Percentiles rank a stretch among this genome's conserved stretches.
Conservation (phyloP, 768 basidiomycete genomes). For the Russula ochroleuca region DNA sequence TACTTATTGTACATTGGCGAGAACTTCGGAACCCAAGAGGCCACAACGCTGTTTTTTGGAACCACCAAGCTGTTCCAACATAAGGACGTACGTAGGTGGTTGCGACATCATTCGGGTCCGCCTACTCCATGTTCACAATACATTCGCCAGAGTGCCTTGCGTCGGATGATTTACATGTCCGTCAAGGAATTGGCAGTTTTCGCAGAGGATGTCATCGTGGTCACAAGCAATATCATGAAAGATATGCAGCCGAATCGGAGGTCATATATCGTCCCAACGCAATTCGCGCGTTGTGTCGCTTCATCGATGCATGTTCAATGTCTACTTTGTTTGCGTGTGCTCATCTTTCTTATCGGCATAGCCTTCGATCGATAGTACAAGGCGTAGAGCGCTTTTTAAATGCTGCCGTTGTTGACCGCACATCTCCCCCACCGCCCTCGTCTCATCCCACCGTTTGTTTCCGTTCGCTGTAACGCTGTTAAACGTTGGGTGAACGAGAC, state of each 20-base stretch:
- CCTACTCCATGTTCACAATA: not conserved
- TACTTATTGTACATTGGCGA: slow-evolving; percentile 97
- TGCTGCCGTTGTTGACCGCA: slow-evolving; percentile 96
- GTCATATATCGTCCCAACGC: slow-evolving; percentile 98
- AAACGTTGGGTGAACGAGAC: slow-evolving; percentile 99
- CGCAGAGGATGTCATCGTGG: slow-evolving; percentile 99
- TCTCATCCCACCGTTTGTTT: slow-evolving; percentile 95
- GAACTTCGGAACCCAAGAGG: slow-evolving; percentile 91
- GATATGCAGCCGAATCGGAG: slow-evolving; percentile 99
- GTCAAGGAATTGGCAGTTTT: slow-evolving; percentile 95
- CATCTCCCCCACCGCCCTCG: slow-evolving; percentile 95
- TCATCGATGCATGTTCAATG: slow-evolving; percentile 80
- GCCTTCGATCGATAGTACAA: slow-evolving; percentile 99
- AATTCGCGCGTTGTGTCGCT: slow-evolving; percentile 91
- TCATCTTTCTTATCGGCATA: slow-evolving; percentile 34
- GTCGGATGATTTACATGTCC: slow-evolving; percentile 97
- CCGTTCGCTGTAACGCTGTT: slow-evolving; percentile 89
- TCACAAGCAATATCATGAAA: slow-evolving; percentile 99
- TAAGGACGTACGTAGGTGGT: slow-evolving; percentile 77
- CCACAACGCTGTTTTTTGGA: slow-evolving; percentile 96
- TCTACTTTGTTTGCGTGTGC: slow-evolving; percentile 7
- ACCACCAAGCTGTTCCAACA: slow-evolving; percentile 99
- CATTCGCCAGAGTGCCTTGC: slow-evolving; percentile 70
- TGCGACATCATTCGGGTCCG: not conserved
- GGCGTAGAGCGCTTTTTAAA: slow-evolving; percentile 99